Conservation (phyloP, 768 basidiomycete genomes). For the Pulveroboletus frians region DNA sequence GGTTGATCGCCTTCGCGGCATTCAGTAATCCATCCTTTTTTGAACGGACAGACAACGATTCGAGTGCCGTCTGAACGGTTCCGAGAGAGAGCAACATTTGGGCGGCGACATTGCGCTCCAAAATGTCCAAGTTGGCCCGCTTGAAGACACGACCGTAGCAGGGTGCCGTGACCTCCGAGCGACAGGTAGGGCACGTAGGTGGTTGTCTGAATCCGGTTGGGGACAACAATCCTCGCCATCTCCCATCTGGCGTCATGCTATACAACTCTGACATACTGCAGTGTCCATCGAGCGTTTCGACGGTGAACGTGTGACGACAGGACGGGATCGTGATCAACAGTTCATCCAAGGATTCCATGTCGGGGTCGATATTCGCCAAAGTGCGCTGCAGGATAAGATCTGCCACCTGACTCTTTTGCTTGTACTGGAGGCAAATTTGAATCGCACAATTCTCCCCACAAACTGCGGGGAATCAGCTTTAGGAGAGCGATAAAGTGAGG, state of each 20-base stretch:
- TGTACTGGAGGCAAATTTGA: slow-evolving; percentile 53
- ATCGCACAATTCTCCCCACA: slow-evolving; percentile 59
- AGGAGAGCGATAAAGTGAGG: background rate
- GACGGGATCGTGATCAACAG: slow-evolving; percentile 54
- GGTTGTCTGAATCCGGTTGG: slow-evolving; percentile 38
- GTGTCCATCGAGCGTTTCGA: slow-evolving; percentile 64
- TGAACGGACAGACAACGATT: slow-evolving; percentile 21
- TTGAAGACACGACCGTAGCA: slow-evolving; percentile 62
- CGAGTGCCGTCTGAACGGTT: slow-evolving; percentile 26
- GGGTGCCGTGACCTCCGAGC: slow-evolving; percentile 47
- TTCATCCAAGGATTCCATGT: slow-evolving; percentile 40
- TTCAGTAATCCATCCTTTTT: slow-evolving; percentile 15
- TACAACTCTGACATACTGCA: slow-evolving; percentile 52
- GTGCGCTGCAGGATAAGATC: slow-evolving; percentile 55
- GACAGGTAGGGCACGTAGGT: slow-evolving; percentile 61
- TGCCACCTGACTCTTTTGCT: slow-evolving; percentile 41
- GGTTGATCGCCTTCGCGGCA: slow-evolving; percentile 9
- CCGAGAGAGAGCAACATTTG: slow-evolving; percentile 45
- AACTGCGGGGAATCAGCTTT: slow-evolving; percentile 35
- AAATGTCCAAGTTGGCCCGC: slow-evolving; percentile 56
- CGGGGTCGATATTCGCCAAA: slow-evolving; percentile 43
- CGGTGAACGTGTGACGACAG: slow-evolving; percentile 64
- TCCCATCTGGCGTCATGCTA: slow-evolving; percentile 26
- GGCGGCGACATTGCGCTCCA: slow-evolving; percentile 57
- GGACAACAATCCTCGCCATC: slow-evolving; percentile 41